phyloP scores from a whole-genome alignment of 495 filamentous ascomycete genomes.

The Cercophora newfieldiana region DNA sequence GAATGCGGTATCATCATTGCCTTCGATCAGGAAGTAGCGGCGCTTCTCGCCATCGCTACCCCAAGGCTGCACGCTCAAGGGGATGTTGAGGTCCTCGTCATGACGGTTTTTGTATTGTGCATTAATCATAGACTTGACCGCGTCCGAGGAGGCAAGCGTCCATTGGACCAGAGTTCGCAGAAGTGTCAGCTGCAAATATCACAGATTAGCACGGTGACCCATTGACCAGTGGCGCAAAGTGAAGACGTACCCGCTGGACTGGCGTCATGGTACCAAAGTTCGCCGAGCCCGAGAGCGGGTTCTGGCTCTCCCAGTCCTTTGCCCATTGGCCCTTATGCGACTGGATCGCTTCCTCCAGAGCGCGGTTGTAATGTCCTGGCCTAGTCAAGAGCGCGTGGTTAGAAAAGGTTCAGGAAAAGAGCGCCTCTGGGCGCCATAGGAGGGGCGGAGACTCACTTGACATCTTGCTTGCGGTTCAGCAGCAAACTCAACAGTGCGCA shows the following conservation, averaged over 20 bases:
- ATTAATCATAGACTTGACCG: constrained; percentile 74
- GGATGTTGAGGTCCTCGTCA: constrained; percentile 90
- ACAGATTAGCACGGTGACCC: not conserved
- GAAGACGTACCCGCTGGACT: constrained; percentile 69
- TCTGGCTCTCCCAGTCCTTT: constrained; percentile 79
- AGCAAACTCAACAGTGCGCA: constrained; percentile 86
- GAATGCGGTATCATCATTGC: constrained; percentile 90
- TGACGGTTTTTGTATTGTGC: constrained; percentile 89
- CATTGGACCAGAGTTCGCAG: constrained; percentile 82
- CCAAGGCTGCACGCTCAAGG: constrained; percentile 92
- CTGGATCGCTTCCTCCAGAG: constrained; percentile 88
- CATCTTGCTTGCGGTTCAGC: constrained; percentile 94
- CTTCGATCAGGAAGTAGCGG: constrained; percentile 91
- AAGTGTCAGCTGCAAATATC: constrained; percentile 65
- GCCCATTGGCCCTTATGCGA: constrained; percentile 89
- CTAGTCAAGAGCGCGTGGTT: constrained; percentile 41
- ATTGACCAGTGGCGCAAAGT: not conserved
- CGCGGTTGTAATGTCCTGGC: constrained; percentile 84
- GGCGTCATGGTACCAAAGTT: constrained; percentile 79
- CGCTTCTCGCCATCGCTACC: constrained; percentile 88
- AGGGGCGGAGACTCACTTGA: constrained; percentile 70
- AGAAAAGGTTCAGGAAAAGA: constrained; percentile 1
- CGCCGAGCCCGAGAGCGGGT: constrained; percentile 74
- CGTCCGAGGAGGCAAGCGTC: constrained; percentile 88
- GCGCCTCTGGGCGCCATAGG: not conserved